Evolutionary conservation across 2,329 filamentous ascomycete species (phyloP).

Genomic region (Aspergillus sp.): DNA sequence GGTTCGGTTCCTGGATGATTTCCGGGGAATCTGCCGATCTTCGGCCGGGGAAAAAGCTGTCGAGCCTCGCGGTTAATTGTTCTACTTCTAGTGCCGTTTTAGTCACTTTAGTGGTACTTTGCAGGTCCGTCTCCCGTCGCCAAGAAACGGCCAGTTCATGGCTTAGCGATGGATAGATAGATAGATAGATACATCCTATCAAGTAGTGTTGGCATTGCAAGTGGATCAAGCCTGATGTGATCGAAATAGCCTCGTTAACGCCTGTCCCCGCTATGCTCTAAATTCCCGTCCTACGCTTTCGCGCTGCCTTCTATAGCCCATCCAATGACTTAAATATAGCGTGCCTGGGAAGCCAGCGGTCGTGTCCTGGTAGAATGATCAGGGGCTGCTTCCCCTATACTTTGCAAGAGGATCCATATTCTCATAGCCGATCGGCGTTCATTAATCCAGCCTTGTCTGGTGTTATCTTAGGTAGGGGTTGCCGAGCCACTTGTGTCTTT

Average conservation of each 20-base stretch:
- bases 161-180: background rate
- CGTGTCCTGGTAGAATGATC: no score
- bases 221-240: background rate
- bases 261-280: conserved; percentile 32
- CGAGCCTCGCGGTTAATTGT: background rate
- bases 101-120: background rate
- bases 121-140: background rate
- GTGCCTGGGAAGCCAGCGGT: background rate
- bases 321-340: background rate
- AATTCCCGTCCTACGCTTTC: conserved; percentile 7
- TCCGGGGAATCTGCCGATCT: background rate
- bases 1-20: background rate
- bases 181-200: background rate
- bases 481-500: conserved; percentile 52
- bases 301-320: conserved; percentile 2
- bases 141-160: background rate
- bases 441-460: background rate
- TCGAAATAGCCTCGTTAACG: conserved; percentile 20
- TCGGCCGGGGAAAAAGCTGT: background rate
- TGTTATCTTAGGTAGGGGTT: conserved; percentile 39
- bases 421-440: background rate
- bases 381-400: background rate
- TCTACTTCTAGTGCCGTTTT: background rate
- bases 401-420: background rate
- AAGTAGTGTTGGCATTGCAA: background rate